Evolutionary conservation across 495 filamentous ascomycete species (phyloP), one percentile per base, ranked within the genome.

Genomic region (Tuber melanosporum): DNA sequence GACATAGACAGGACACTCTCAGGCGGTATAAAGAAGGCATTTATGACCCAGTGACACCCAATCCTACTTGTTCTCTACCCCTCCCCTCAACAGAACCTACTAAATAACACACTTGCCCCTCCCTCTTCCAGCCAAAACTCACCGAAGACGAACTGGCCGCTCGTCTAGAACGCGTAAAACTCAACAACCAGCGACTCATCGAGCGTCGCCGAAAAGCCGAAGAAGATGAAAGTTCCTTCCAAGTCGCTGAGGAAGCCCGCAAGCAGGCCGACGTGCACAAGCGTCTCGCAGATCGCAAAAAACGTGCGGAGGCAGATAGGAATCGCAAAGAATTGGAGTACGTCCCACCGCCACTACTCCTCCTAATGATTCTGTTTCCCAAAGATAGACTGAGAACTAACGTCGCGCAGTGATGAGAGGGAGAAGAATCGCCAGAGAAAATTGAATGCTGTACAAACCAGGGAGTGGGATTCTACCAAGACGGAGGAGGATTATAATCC

Each of bases 401-500:
- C 32, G 26, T 66, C 1, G 57, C 26, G 66, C 44, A 83, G 81
- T 43, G 81, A 82, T 10, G 92, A 94, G 83, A 84, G 92, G 36
- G 92, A 93, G 81, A 88, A 88, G 78, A 94, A 94, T 78, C 85
- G 91, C 47, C 86, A 88, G 81, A 85, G 92, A 74, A 94, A 94
- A 81, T 84, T 94, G 32, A 87, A 89, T 42, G 90, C 91, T 20
- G 83, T 89, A 57, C 86, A 85, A 0, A 91, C 89, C 4, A 85
- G 92, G 66, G 92, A 94, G 83, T 94, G 92, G 92, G 92, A 94
- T 85, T 87, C 87, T 22, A 88, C 90, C 78, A 94, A 94, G 83
- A 87, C 87, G 39, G 91, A 93, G 77, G 88, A 89, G 26, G 88
- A 90, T 82, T 82, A 82, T 47, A 81, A 82, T 62, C 76, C 76